A percentile compares a stretch with the other conserved stretches of the same genome.
Conservation (phyloP, 805 yeast species). For the Cyberlindnera misumaiensis region DNA sequence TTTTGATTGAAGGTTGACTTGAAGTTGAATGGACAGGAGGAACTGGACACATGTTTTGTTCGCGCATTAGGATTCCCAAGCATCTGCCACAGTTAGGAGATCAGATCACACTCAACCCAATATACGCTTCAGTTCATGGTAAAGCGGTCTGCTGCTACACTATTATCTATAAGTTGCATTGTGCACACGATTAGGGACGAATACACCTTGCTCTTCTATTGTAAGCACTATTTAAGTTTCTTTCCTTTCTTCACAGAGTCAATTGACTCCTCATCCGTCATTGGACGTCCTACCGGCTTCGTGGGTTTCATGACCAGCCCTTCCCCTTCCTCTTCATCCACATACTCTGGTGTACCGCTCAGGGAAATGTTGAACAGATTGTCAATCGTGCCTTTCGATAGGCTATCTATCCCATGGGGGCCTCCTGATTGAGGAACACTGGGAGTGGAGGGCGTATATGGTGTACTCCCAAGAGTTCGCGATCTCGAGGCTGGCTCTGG, state of each 20-base stretch:
- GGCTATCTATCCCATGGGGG: constrained; percentile 6
- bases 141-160: too few species aligned
- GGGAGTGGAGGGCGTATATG: constrained; percentile 21
- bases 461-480: constrained; percentile 21
- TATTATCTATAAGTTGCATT: too few species aligned
- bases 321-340: constrained; percentile 12
- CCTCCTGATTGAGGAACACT: constrained; percentile 5
- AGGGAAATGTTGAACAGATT: constrained; percentile 21
- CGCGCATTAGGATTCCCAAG: too few species aligned
- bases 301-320: neutral
- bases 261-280: constrained; percentile 11
- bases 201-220: too few species aligned
- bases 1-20: neutral
- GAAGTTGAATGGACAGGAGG: too few species aligned
- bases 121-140: too few species aligned
- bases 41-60: too few species aligned
- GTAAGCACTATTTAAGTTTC: constrained; percentile 5
- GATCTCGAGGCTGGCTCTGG: constrained; percentile 13
- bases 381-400: constrained; percentile 20
- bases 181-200: too few species aligned
- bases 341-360: constrained; percentile 13
- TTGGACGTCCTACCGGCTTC: constrained; percentile 7
- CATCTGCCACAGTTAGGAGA: too few species aligned
- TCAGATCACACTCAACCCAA: too few species aligned
- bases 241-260: constrained; percentile 13